Conservation (phyloP, 1,284 basidiomycete species). For the Lignosus rhinocerotis region DNA sequence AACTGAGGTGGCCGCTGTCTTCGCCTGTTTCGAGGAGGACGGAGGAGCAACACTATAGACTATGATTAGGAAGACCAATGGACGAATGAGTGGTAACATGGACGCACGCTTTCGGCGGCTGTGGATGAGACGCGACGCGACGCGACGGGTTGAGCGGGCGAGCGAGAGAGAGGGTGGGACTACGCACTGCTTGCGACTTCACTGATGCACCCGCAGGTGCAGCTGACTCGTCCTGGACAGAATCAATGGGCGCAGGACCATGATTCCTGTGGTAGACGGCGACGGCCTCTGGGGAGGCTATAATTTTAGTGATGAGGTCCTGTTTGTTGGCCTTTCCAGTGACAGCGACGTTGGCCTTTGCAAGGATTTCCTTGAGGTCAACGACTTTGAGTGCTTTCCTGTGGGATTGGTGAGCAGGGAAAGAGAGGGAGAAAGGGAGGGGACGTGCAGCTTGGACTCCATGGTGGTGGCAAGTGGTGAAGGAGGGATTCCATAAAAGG, state of each 20-base stretch:
- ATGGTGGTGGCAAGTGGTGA: slow-evolving; percentile 35
- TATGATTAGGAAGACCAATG: background rate
- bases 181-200: slow-evolving; percentile 29
- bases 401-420: slow-evolving; percentile 14
- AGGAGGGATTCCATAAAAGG: slow-evolving; percentile 22
- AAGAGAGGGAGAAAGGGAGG: slow-evolving; percentile 1
- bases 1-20: slow-evolving; percentile 3
- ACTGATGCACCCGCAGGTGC: slow-evolving; percentile 1
- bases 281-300: slow-evolving; percentile 51
- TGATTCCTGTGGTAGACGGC: slow-evolving; percentile 44
- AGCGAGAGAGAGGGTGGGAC: background rate
- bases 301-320: slow-evolving; percentile 65
- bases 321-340: slow-evolving; percentile 62
- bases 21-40: background rate
- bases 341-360: slow-evolving; percentile 47
- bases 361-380: slow-evolving; percentile 65
- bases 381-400: slow-evolving; percentile 69
- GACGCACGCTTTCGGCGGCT: slow-evolving; percentile 49
- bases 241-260: slow-evolving; percentile 7
- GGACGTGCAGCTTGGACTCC: slow-evolving; percentile 49
- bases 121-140: slow-evolving; percentile 33
- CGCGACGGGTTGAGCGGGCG: slow-evolving; percentile 8
- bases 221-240: slow-evolving; percentile 10
- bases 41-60: slow-evolving; percentile 1
- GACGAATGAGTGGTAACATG: background rate